Percentiles rank a stretch among this genome's conserved stretches.
Conservation (phyloP, 768 basidiomycete genomes). For the Macrolepiota fuliginosa region DNA sequence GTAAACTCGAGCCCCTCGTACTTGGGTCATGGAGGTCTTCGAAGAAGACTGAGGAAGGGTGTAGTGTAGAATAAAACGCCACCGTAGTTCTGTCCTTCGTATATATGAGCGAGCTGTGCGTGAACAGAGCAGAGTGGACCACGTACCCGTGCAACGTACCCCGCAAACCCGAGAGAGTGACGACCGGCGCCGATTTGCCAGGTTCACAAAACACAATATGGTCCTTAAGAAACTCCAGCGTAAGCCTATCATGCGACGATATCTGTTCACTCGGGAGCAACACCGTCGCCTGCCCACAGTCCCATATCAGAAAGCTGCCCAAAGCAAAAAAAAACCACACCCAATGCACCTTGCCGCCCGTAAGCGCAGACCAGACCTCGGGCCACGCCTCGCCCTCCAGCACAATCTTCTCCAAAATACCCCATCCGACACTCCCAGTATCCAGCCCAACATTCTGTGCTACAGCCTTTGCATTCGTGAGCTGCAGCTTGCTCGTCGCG, state of each 20-base stretch:
- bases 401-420: constrained; percentile 71
- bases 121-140: neutral
- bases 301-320: neutral
- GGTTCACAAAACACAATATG: constrained; percentile 72
- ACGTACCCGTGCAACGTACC: constrained; percentile 65
- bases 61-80: constrained; percentile 42
- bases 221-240: constrained; percentile 76
- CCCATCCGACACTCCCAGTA: constrained; percentile 60
- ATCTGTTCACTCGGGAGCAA: constrained; percentile 70
- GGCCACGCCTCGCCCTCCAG: constrained; percentile 52
- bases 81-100: constrained; percentile 32
- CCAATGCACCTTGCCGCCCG: constrained; percentile 56
- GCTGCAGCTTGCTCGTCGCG: constrained; percentile 66
- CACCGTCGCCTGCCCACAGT: constrained; percentile 61
- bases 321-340: constrained; percentile 21
- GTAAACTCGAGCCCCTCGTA: constrained; percentile 29
- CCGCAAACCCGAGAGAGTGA: constrained; percentile 83
- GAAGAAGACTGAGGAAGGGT: constrained; percentile 39
- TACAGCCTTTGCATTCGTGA: constrained; percentile 72
- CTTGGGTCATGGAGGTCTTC: constrained; percentile 34
- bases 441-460: constrained; percentile 69
- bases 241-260: constrained; percentile 53
- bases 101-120: constrained; percentile 6
- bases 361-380: constrained; percentile 64
- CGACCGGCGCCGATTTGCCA: constrained; percentile 46